Percentiles rank a stretch among this genome's conserved stretches.
These are phyloP conservation scores for bread wheat (Triticum aestivum) DNA, from an alignment of 176 grass and related monocot species.

Conservation along the genomic window IWGSC_CS_RefSeq_v2.1 NC_057799.1:30524516-30525015, in stretches of 20 bases:
- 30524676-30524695: slow-evolving; percentile 18
- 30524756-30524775: neutral
- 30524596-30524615: neutral
- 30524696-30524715: neutral
- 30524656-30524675: slow-evolving; percentile 32
- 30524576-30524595: slow-evolving; percentile 22
- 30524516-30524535: neutral
- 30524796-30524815: neutral
- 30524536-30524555: neutral
- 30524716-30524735: neutral
- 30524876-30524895: too few species aligned
- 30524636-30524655: slow-evolving; percentile 31
- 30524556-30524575: slow-evolving; percentile 41
- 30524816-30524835: too few species aligned
- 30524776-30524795: neutral
- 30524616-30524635: neutral
- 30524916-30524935: too few species aligned
- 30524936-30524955: too few species aligned
- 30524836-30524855: too few species aligned
- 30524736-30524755: neutral
- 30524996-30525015: too few species aligned
- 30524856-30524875: too few species aligned
- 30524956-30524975: too few species aligned
- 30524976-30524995: too few species aligned
- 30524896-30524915: too few species aligned